These are phyloP conservation scores for Gossypium gossypioides DNA, from an alignment of 441 rosid species.

Conservation along the genomic window DNA sequence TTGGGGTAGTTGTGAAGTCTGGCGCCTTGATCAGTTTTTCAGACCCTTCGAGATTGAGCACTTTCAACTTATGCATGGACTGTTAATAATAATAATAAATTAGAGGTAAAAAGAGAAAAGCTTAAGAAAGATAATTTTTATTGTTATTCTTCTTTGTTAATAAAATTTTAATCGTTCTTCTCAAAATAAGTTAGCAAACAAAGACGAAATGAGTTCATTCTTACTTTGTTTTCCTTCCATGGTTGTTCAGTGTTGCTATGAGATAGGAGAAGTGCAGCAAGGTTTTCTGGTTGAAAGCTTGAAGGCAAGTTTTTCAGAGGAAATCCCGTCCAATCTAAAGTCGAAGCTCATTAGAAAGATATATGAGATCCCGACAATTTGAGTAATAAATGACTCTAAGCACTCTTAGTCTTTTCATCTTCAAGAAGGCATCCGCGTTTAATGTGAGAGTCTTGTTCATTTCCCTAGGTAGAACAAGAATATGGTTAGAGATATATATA, in stretches of 20 bases:
- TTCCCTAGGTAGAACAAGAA: background rate
- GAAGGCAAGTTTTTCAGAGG: constrained; percentile 26
- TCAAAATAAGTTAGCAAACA: background rate
- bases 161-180: background rate
- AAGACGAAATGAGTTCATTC: background rate
- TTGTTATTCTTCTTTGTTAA: background rate
- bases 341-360: constrained; percentile 17
- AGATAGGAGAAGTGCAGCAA: constrained; percentile 10
- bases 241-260: background rate
- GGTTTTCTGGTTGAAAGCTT: constrained; percentile 14
- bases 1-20: constrained; percentile 9
- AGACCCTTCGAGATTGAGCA: constrained; percentile 6
- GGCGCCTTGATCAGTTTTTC: constrained; percentile 11
- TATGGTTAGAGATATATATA: background rate
- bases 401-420: background rate
- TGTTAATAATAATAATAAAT: background rate
- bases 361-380: background rate
- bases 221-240: constrained; percentile 13
- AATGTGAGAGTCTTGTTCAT: background rate
- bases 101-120: too few relatives aligned
- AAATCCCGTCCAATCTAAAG: constrained; percentile 27
- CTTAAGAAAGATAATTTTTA: too few relatives aligned
- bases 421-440: background rate
- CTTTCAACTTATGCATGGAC: background rate
- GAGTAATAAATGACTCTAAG: background rate